Percentiles rank a stretch among this genome's conserved stretches.
These are phyloP conservation scores for Solanum appendiculatum DNA, from an alignment of 257 asterid species.

Conservation along the genomic window DNA sequence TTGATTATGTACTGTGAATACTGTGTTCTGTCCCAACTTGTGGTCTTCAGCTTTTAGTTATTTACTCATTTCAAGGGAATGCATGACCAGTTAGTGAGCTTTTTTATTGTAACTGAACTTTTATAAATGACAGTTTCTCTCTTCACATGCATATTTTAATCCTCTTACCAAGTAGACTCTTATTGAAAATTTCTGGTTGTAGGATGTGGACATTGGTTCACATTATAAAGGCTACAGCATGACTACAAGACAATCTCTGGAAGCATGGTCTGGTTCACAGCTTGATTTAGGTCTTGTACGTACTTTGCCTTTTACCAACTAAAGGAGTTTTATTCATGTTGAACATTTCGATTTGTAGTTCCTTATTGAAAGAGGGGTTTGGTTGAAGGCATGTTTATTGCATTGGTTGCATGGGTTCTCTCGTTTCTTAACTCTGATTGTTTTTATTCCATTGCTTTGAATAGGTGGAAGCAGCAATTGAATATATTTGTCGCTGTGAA, in stretches of 20 bases:
- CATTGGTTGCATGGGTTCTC: neutral
- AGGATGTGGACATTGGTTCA: slow-evolving; percentile 74
- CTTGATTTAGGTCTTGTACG: slow-evolving; percentile 91
- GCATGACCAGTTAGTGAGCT: neutral
- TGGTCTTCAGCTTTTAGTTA: neutral
- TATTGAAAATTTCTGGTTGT: neutral
- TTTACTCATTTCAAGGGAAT: neutral
- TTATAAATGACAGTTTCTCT: neutral
- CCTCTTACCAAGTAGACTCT: neutral
- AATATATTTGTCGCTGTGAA: slow-evolving; percentile 75
- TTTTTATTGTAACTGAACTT: neutral
- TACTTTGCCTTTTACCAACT: slow-evolving; percentile 4
- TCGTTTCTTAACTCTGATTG: neutral
- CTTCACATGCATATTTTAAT: neutral
- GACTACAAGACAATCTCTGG: slow-evolving; percentile 75
- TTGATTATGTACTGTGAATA: neutral
- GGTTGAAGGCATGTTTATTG: neutral
- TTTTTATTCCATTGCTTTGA: slow-evolving; percentile 11
- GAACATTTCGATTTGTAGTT: neutral
- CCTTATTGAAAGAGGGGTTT: neutral
- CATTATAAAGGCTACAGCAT: slow-evolving; percentile 64
- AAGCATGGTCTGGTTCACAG: slow-evolving; percentile 88
- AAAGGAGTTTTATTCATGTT: neutral
- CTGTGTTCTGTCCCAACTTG: neutral
- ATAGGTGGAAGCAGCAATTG: slow-evolving; percentile 82